Evolutionary conservation across 2,329 filamentous ascomycete species (phyloP), one percentile per base, ranked within the genome.

Genomic region (Hymenoscyphus linearis): DNA sequence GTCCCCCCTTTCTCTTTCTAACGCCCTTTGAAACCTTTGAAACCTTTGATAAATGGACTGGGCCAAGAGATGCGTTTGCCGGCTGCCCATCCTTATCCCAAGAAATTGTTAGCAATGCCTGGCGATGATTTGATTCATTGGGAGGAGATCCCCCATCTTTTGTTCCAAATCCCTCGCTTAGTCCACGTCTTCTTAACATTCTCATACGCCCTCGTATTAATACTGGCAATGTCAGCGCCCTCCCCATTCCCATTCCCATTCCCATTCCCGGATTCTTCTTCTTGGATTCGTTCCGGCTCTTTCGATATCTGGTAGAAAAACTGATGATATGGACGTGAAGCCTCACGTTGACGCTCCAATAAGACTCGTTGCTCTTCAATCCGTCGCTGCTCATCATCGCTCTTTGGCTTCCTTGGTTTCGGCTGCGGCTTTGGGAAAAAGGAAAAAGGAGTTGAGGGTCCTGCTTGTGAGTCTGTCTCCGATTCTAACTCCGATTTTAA

Each of bases 111-210:
- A 25, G 61, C 54, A 59, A 61, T 37, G 44, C 61, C 58, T 63
- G 58, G 27, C 4, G 9, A 31, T 5, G 27, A 31, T 31, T 7
- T 5, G 27, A 31, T 26, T 31, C 4, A 31, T 5, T 7, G 27
- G 27, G 27, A 31, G 27, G 27, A 31, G 27, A 68, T 62, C 65
- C 68, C 67, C 71, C 68, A 72, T 65, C 62, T 67, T 57, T 55
- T 40, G 52, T 72, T 69, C 69, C 67, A 74, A 63, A 72, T 71
- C 47, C 63, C 59, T 65, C 67, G 63, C 59, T 68, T 66, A 36
- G 64, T 67, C 72, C 68, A 72, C 22, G 60, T 67, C 54, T 66
- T 68, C 63, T 70, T 72, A 60, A 72, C 64, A 64, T 66, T 70
- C 60, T 69, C 65, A 61, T 72, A 72, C 14, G 68, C 70, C 54